Percentiles rank a stretch among this genome's conserved stretches.
Evolutionary conservation across 306 rosid species (phyloP).

Genomic region (Cercis canadensis): DNA sequence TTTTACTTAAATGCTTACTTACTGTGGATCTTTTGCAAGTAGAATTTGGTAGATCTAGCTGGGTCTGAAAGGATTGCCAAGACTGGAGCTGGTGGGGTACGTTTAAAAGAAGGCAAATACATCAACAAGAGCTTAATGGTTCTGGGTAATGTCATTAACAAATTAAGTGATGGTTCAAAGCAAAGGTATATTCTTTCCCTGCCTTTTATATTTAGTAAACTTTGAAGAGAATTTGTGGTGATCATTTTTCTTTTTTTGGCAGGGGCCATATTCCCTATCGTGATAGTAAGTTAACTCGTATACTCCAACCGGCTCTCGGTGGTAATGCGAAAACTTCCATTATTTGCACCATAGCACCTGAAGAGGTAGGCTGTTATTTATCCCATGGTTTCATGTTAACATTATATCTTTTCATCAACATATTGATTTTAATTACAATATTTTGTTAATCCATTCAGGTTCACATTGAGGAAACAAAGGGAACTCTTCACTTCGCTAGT

Average conservation of each 20-base stretch:
- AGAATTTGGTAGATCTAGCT: slow-evolving; percentile 97
- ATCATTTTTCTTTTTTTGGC: slow-evolving; percentile 30
- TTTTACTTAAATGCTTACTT: slow-evolving; percentile 7
- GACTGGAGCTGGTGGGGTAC: slow-evolving; percentile 95
- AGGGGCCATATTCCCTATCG: slow-evolving; percentile 97
- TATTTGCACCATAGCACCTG: slow-evolving; percentile 93
- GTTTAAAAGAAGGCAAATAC: slow-evolving; percentile 93
- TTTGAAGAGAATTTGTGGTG: slow-evolving; percentile 25
- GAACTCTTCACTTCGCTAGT: slow-evolving; percentile 98
- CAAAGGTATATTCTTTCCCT: slow-evolving; percentile 59
- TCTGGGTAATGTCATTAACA: slow-evolving; percentile 94
- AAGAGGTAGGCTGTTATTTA: slow-evolving; percentile 65
- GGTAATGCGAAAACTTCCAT: slow-evolving; percentile 99
- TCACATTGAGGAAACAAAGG: slow-evolving; percentile 94
- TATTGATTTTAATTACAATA: slow-evolving; percentile 11
- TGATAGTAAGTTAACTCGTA: slow-evolving; percentile 96
- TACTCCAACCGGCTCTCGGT: slow-evolving; percentile 99
- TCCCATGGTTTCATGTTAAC: slow-evolving; percentile 8
- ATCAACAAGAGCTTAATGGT: slow-evolving; percentile 96
- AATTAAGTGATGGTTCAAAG: slow-evolving; percentile 87
- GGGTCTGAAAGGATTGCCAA: slow-evolving; percentile 98
- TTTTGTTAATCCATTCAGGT: slow-evolving; percentile 49
- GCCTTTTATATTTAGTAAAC: slow-evolving; percentile 14
- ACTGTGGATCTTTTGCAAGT: slow-evolving; percentile 36
- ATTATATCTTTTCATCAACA: slow-evolving; percentile 5